phyloP scores from a whole-genome alignment of 2,329 filamentous ascomycete species.

The Pseudogymnoascus destructans region DNA sequence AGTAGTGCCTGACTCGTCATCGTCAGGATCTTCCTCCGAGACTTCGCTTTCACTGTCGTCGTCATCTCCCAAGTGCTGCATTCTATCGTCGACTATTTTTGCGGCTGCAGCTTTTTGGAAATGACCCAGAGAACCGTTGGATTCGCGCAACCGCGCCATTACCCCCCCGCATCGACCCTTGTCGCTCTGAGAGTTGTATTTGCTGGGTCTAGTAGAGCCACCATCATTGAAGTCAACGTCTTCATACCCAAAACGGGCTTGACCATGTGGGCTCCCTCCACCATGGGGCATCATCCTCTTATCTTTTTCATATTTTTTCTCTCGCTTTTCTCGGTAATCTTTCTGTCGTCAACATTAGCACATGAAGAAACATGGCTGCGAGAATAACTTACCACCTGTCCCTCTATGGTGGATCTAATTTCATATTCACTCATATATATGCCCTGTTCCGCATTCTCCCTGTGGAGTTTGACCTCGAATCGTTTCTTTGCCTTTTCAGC shows the following conservation, averaged over 20 bases:
- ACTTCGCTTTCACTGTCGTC: background rate
- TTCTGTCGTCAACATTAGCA: background rate
- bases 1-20: background rate
- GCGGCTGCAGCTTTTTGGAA: background rate
- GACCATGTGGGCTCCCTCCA: background rate
- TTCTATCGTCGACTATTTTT: background rate
- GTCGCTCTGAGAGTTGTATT: background rate
- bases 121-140: background rate
- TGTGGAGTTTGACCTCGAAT: background rate
- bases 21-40: background rate
- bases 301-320: background rate
- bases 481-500: background rate
- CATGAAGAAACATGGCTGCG: background rate
- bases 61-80: background rate
- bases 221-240: background rate
- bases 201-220: background rate
- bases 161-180: background rate
- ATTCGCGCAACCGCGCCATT: background rate
- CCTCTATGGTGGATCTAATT: background rate
- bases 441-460: background rate
- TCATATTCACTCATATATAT: background rate
- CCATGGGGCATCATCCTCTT: background rate
- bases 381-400: background rate
- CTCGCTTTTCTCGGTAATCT: background rate
- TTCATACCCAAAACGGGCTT: background rate